Conservation (phyloP, 768 basidiomycete genomes). For the Macrolepiota albuminosa region DNA sequence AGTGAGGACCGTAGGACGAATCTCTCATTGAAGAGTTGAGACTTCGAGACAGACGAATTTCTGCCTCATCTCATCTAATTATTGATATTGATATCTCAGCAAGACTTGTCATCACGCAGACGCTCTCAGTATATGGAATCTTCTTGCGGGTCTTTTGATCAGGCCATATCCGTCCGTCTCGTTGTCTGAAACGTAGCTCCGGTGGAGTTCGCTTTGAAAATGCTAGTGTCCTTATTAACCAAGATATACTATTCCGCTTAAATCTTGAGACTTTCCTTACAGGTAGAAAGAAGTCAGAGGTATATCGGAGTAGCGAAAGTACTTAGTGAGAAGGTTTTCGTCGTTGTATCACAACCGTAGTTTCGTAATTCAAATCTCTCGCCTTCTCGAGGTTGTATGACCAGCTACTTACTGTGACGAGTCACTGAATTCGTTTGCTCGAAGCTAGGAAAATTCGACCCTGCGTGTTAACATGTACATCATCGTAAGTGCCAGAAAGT, state of each 20-base stretch:
- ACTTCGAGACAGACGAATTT: not conserved
- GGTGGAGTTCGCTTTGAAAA: not conserved
- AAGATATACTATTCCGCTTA: not conserved
- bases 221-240: not conserved
- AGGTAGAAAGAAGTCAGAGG: not conserved
- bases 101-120: not conserved
- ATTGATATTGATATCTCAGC: slow-evolving; percentile 1
- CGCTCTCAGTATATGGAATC: not conserved
- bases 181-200: not conserved
- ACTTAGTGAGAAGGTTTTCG: too few species aligned
- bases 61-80: not conserved
- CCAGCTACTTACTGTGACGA: not conserved
- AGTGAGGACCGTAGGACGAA: not conserved
- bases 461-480: not conserved
- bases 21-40: not conserved
- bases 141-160: not conserved
- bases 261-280: not conserved
- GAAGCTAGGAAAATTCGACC: not conserved
- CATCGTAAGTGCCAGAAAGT: not conserved
- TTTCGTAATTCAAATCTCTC: too few species aligned
- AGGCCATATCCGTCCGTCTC: not conserved
- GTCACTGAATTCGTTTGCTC: not conserved
- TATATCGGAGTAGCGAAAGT: not conserved
- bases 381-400: not conserved
- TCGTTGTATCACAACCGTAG: not conserved